Evolutionary conservation across 1,284 basidiomycete genomes (phyloP).

Genomic region (Apiotrichum porosum): DNA sequence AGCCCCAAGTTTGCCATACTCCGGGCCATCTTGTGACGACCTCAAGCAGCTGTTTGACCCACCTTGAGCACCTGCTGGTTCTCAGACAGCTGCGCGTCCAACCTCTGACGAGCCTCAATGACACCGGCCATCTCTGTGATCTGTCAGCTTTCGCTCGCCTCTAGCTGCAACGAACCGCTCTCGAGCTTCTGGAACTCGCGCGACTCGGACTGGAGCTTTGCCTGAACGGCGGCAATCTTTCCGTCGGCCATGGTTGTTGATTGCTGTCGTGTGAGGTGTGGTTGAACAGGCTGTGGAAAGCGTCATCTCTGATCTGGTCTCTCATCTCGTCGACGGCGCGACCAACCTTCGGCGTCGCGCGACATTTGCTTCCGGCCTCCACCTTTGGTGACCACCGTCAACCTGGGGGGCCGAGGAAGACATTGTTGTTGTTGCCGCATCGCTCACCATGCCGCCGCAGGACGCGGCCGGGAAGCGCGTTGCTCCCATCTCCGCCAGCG

Average conservation of each 20-base stretch:
- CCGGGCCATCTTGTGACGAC: no score
- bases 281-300: no score
- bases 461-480: slow-evolving; percentile 13
- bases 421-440: no score
- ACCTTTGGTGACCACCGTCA: not conserved
- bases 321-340: no score
- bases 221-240: slow-evolving; percentile 34
- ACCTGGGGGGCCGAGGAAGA: no score
- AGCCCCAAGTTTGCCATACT: no score
- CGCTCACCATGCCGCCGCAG: not conserved
- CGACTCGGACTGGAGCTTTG: slow-evolving; percentile 59
- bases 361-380: slow-evolving; percentile 13
- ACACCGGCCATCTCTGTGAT: slow-evolving; percentile 59
- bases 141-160: not conserved
- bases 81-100: slow-evolving; percentile 85
- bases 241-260: slow-evolving; percentile 28
- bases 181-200: slow-evolving; percentile 75
- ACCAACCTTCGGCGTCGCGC: no score
- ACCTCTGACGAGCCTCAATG: slow-evolving; percentile 72
- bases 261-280: not conserved
- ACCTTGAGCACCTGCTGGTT: slow-evolving; percentile 91
- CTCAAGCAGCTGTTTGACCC: no score
- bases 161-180: slow-evolving; percentile 41
- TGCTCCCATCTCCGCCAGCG: slow-evolving; percentile 25
- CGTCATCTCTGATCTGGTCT: not conserved